Conservation (phyloP, 176 grass and related monocot genomes). For the Poa annua region DNA sequence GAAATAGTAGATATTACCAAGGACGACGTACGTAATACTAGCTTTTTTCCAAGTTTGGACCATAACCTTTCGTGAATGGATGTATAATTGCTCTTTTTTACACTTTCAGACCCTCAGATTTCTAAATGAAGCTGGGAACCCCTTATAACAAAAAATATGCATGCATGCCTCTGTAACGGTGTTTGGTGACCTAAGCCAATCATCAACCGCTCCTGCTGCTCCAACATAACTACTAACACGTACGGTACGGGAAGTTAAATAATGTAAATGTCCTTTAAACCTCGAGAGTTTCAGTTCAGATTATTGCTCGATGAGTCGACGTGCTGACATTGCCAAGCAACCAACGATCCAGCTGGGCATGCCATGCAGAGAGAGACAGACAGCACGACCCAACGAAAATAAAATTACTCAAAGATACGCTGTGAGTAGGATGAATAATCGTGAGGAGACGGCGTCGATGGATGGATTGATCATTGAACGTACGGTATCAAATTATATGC, state of each 20-base stretch:
- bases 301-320: not conserved
- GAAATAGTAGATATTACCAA: too few relatives aligned
- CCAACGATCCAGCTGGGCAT: not conserved
- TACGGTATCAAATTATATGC: not conserved
- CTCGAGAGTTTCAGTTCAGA: not conserved
- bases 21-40: too few relatives aligned
- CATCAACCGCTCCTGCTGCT: not conserved
- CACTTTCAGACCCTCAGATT: too few relatives aligned
- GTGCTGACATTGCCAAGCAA: slow-evolving; percentile 10
- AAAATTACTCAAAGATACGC: not conserved
- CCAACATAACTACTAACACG: too few relatives aligned
- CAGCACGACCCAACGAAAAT: not conserved
- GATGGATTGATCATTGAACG: not conserved
- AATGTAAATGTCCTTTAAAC: slow-evolving; percentile 4
- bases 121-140: too few relatives aligned
- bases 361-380: too few relatives aligned
- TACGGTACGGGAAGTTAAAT: not conserved
- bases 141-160: too few relatives aligned
- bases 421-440: not conserved
- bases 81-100: too few relatives aligned
- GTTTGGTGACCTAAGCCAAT: slow-evolving; percentile 33
- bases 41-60: too few relatives aligned
- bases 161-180: not conserved
- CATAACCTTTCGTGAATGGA: too few relatives aligned
- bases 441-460: too few relatives aligned